Percentiles rank a stretch among this genome's conserved stretches.
These are phyloP conservation scores for Sechiopsis laciniata DNA, from an alignment of 306 rosid genomes.

Conservation along the genomic window DNA sequence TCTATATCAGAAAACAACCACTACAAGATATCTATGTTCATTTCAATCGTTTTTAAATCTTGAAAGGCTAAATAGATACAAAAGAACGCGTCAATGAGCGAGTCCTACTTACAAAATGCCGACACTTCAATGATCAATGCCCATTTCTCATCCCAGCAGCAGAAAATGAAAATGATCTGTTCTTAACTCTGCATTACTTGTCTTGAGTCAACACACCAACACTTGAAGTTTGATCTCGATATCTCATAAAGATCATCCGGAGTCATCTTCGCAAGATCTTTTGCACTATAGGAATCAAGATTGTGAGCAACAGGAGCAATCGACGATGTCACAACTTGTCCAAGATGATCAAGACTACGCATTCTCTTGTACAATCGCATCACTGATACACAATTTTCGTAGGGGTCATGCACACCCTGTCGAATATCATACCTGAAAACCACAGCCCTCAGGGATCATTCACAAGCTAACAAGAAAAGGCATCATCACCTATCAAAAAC, in stretches of 20 bases:
- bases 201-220: constrained; percentile 76
- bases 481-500: not conserved
- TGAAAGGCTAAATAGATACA: not conserved
- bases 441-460: constrained; percentile 20
- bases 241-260: constrained; percentile 54
- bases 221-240: constrained; percentile 51
- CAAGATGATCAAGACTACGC: constrained; percentile 41
- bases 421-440: constrained; percentile 72
- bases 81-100: not conserved
- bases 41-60: not conserved
- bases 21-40: not conserved
- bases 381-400: constrained; percentile 59
- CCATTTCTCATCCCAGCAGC: not conserved
- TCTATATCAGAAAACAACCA: not conserved
- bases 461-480: not conserved
- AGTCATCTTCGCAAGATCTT: constrained; percentile 48
- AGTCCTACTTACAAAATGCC: not conserved
- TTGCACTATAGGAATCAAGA: constrained; percentile 34
- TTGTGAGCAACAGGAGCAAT: constrained; percentile 1
- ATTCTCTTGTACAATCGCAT: constrained; percentile 78
- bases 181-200: constrained; percentile 19
- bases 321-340: constrained; percentile 25
- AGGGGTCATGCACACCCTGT: constrained; percentile 54
- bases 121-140: not conserved
- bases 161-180: not conserved